Conservation (phyloP, 2,329 filamentous ascomycete genomes). For the Diaporthe sp. region DNA sequence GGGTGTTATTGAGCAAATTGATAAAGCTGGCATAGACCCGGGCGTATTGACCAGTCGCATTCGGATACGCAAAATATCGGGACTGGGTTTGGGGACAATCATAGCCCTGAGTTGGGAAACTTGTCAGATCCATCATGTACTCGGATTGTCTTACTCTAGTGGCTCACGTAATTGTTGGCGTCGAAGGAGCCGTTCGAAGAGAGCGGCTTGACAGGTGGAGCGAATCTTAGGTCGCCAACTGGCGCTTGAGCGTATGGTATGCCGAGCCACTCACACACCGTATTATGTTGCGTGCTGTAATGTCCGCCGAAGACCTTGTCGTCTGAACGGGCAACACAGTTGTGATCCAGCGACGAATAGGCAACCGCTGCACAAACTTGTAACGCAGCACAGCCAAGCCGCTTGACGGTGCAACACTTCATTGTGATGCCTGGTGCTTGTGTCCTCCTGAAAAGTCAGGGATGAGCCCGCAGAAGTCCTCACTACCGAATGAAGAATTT, state of each 20-base stretch:
- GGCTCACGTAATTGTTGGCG: neutral
- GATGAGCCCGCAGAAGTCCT: neutral
- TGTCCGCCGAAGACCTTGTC: neutral
- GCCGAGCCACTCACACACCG: conserved; percentile 23
- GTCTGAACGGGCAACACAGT: neutral
- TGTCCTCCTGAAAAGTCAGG: neutral
- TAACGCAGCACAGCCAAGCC: neutral
- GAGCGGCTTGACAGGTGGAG: neutral
- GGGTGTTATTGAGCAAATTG: conserved; percentile 25
- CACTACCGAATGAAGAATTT: neutral
- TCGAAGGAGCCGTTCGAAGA: neutral
- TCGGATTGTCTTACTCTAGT: neutral
- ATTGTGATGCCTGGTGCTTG: neutral
- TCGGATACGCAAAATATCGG: conserved; percentile 17
- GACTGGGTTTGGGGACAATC: conserved; percentile 23
- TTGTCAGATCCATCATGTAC: neutral
- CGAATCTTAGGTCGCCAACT: conserved; percentile 13
- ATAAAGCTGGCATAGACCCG: conserved; percentile 23
- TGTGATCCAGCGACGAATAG: neutral
- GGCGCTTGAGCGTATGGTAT: conserved; percentile 5
- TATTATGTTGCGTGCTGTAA: neutral
- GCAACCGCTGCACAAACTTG: neutral
- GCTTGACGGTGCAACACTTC: neutral
- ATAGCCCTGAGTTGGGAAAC: neutral
- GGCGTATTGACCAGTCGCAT: conserved; percentile 25